phyloP scores from a whole-genome alignment of 176 grass and related monocot species.

The Oryza coarctata region DNA sequence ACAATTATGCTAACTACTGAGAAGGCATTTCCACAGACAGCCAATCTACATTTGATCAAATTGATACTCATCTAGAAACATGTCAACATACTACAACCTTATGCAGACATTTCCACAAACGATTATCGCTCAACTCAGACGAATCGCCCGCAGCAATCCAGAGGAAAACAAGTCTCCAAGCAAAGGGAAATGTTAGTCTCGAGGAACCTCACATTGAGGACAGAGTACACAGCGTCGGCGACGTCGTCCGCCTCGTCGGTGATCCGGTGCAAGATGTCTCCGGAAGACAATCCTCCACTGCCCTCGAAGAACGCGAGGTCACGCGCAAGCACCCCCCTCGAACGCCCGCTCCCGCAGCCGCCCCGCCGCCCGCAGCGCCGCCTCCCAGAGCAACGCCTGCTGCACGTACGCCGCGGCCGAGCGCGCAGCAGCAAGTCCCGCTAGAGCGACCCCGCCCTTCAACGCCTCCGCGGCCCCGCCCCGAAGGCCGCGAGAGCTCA shows the following conservation, averaged over 20 bases:
- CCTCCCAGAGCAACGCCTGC: constrained; percentile 70
- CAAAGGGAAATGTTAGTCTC: too few species aligned
- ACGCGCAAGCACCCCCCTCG: constrained; percentile 53
- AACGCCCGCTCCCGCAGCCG: constrained; percentile 59
- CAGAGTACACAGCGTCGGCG: constrained; percentile 59
- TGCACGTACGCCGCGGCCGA: constrained; percentile 55
- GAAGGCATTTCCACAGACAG: constrained; percentile 37
- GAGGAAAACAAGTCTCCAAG: neutral
- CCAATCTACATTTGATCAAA: neutral
- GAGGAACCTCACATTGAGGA: constrained; percentile 63
- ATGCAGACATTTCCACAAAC: neutral
- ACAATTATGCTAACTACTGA: neutral
- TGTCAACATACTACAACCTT: neutral
- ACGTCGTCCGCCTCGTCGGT: constrained; percentile 68
- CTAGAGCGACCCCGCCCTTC: constrained; percentile 36
- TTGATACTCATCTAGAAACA: neutral
- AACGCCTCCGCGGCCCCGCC: neutral
- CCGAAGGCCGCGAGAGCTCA: constrained; percentile 20
- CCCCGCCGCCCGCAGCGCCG: constrained; percentile 44
- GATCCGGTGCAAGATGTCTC: constrained; percentile 69
- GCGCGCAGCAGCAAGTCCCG: constrained; percentile 35
- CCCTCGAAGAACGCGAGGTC: constrained; percentile 78
- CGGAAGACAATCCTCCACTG: constrained; percentile 40
- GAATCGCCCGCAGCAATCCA: neutral
- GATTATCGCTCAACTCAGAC: neutral